These are phyloP conservation scores for Salvia miltiorrhiza DNA, from an alignment of 257 asterid genomes.

Conservation along the genomic window DNA sequence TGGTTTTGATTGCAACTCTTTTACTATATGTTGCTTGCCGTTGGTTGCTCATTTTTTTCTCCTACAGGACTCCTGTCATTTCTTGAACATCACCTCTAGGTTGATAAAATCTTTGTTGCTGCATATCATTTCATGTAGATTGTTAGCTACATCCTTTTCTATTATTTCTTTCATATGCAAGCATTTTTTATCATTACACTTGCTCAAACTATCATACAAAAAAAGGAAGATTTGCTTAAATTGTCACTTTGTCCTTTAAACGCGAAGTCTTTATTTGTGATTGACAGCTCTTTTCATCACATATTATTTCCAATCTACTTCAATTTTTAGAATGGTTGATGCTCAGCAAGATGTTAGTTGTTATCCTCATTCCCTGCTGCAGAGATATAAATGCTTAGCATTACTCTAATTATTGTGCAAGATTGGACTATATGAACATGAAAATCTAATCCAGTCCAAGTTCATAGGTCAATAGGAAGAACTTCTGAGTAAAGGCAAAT, in stretches of 20 bases:
- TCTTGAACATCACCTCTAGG: background rate
- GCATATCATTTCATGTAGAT: background rate
- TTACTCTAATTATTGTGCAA: background rate
- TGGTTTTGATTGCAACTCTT: background rate
- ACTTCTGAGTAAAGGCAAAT: background rate
- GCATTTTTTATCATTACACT: background rate
- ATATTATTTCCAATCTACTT: background rate
- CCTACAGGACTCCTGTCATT: background rate
- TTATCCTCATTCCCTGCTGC: background rate
- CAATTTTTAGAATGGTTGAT: background rate
- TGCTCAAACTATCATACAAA: background rate
- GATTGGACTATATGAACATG: background rate
- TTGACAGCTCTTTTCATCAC: background rate
- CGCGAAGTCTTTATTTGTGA: background rate
- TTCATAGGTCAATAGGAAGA: background rate
- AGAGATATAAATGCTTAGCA: background rate
- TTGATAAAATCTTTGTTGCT: background rate
- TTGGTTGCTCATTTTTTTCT: background rate
- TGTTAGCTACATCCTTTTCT: background rate
- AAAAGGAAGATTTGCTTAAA: conserved; percentile 4
- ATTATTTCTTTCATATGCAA: background rate
- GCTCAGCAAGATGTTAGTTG: background rate
- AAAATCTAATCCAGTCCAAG: background rate
- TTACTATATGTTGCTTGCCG: background rate
- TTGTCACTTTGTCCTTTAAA: background rate